phyloP scores from a whole-genome alignment of 148 eudicot genomes.

The Diospyros kaki region DNA sequence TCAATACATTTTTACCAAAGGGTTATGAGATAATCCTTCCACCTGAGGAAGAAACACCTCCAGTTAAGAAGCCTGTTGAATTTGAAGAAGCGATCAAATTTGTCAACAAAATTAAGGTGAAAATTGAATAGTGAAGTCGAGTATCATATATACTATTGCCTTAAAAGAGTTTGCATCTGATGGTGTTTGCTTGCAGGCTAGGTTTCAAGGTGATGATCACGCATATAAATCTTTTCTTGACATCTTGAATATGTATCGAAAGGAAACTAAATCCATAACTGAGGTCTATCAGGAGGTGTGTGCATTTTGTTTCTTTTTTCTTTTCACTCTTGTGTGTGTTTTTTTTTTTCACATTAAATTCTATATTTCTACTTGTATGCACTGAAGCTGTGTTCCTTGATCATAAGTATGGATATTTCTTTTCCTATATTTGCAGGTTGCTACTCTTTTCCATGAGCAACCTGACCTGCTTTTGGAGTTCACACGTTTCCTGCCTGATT shows the following conservation, averaged over 20 bases:
- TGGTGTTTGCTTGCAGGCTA: slow-evolving; percentile 36
- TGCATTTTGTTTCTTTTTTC: slow-evolving; percentile 11
- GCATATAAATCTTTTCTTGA: slow-evolving; percentile 65
- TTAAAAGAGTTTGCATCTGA: slow-evolving; percentile 9
- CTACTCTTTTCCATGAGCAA: slow-evolving; percentile 50
- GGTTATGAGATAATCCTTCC: slow-evolving; percentile 61
- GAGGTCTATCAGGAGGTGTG: slow-evolving; percentile 67
- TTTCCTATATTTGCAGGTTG: slow-evolving; percentile 36
- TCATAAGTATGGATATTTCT: not conserved
- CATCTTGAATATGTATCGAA: slow-evolving; percentile 53
- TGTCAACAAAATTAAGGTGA: slow-evolving; percentile 80
- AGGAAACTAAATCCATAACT: slow-evolving; percentile 40
- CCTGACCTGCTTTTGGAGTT: slow-evolving; percentile 57
- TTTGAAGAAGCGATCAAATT: slow-evolving; percentile 65
- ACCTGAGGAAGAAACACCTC: slow-evolving; percentile 29
- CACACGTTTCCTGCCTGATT: slow-evolving; percentile 49
- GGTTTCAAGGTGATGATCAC: slow-evolving; percentile 58
- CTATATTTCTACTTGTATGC: not conserved
- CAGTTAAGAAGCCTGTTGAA: slow-evolving; percentile 60
- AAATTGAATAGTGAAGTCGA: slow-evolving; percentile 1
- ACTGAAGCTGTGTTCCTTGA: slow-evolving; percentile 1
- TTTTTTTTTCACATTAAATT: not conserved
- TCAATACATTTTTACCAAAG: slow-evolving; percentile 69
- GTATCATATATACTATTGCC: not conserved
- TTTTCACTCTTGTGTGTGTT: not conserved